A percentile compares a stretch with the other conserved stretches of the same genome.
These are phyloP conservation scores for Nitzschia palea DNA, from an alignment of 108 stramenopile species.

Conservation along the genomic window DNA sequence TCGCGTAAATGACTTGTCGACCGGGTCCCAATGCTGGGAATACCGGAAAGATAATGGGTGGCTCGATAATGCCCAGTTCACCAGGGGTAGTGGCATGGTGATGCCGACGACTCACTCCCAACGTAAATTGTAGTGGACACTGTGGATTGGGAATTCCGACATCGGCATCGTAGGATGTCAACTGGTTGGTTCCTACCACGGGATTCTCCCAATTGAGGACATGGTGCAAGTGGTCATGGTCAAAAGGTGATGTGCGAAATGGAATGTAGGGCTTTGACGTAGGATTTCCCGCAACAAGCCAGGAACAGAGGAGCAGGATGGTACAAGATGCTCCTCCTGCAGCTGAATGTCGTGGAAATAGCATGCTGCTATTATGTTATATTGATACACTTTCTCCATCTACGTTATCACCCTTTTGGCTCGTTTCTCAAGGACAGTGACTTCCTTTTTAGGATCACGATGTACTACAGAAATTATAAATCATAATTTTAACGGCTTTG, in stretches of 20 bases:
- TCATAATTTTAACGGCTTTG: not conserved
- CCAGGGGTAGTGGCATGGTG: slow-evolving; percentile 22
- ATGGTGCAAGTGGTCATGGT: slow-evolving; percentile 38
- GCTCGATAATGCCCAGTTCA: slow-evolving; percentile 33
- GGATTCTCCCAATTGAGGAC: slow-evolving; percentile 3
- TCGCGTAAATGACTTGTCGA: slow-evolving; percentile 66
- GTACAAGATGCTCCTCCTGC: no score
- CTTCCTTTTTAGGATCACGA: not conserved
- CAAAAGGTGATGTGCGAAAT: slow-evolving; percentile 71
- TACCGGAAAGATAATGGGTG: slow-evolving; percentile 71
- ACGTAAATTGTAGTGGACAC: slow-evolving; percentile 72
- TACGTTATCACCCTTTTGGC: no score
- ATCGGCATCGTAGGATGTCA: slow-evolving; percentile 5
- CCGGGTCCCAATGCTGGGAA: slow-evolving; percentile 76
- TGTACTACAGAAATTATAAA: not conserved
- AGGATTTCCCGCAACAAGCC: slow-evolving; percentile 43
- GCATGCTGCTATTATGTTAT: no score
- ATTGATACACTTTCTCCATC: no score
- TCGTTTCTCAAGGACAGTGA: no score
- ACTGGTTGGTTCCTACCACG: not conserved
- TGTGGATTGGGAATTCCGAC: not conserved
- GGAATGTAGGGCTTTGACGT: slow-evolving; percentile 74
- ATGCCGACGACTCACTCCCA: slow-evolving; percentile 55
- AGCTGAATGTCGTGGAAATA: no score
- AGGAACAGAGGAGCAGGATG: no score